Percentiles rank a stretch among this genome's conserved stretches.
phyloP scores from a whole-genome alignment of 768 basidiomycete genomes.

The Steccherinum ochraceum region DNA sequence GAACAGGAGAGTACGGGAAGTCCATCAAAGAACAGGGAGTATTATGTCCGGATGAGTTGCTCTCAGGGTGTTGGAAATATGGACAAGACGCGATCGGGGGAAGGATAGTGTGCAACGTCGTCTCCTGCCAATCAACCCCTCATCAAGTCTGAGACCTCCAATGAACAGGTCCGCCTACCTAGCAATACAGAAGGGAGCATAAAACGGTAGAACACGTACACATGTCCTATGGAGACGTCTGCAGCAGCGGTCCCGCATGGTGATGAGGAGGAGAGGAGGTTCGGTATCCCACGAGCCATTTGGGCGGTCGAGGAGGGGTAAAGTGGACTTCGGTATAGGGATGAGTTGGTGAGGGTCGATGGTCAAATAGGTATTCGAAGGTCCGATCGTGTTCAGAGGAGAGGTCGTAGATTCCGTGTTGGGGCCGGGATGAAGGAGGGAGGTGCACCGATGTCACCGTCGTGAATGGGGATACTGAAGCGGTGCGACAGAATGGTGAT shows the following conservation, averaged over 20 bases:
- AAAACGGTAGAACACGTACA: conserved; percentile 30
- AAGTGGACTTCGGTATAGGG: neutral
- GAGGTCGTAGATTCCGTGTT: neutral
- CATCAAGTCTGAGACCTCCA: too few relatives aligned
- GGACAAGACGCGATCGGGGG: too few relatives aligned
- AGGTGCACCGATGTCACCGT: too few relatives aligned
- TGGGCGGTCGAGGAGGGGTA: neutral
- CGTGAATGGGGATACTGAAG: neutral
- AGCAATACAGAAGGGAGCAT: too few relatives aligned
- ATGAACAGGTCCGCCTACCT: too few relatives aligned
- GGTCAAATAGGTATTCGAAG: too few relatives aligned
- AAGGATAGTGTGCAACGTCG: too few relatives aligned
- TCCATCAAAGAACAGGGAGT: neutral
- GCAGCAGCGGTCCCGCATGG: conserved; percentile 17
- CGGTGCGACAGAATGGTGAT: too few relatives aligned
- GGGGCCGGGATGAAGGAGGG: neutral
- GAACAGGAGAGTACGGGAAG: neutral
- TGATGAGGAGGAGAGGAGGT: conserved; percentile 17
- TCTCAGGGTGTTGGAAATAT: too few relatives aligned
- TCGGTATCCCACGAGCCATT: conserved; percentile 19
- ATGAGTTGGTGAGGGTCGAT: too few relatives aligned
- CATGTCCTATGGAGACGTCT: conserved; percentile 53
- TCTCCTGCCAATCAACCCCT: too few relatives aligned
- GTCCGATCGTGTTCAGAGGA: too few relatives aligned
- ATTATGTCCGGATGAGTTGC: conserved; percentile 2